Evolutionary conservation across 2,329 filamentous ascomycete genomes (phyloP), one percentile per base, ranked within the genome.

Genomic region (Neurospora sp.): DNA sequence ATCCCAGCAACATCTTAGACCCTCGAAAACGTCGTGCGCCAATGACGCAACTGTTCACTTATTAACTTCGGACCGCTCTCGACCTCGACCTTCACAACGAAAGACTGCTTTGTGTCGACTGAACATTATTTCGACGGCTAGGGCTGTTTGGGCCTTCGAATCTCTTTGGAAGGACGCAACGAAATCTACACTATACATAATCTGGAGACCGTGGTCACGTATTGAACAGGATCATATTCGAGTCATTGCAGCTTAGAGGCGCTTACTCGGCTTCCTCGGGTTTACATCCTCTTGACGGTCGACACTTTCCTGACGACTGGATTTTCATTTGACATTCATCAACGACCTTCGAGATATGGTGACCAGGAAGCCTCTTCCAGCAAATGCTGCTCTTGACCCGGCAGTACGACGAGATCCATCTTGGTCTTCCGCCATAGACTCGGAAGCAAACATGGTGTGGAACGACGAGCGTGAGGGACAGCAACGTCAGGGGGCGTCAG

Each of bases 281-380:
- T 28, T 36, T n/a, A 62, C 15, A 62, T 62, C 3, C 52, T 36
- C 13, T 17, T 13, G 28, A 33, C 28, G 15, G 13, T 17, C 52
- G 15, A 62, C 15, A 17, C 28, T 62, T 36, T 10, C 7, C 23
- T 4, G 40, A n/a, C 15, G 2, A 19, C 28, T 39, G 6, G 28
- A 19, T 9, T 40, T 40, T 23, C 28, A 11, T 33, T 58, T n/a
- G 15, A 8, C 6, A 11, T 62, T 68, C 28, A 39, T 36, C 43
- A 33, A 4, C 40, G 42, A 19, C 33, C 23, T 15, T 66, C 23
- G 23, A 62, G 52, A 52, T 6, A 84, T 84, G 82, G 82, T 83
- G 62, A 76, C 79, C 71, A 80, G 81, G 72, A 83, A 83, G 72
- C 77, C 81, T 7, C 68, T 79, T 28, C 77, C 81, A 43, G 73